phyloP scores from a whole-genome alignment of 2,329 filamentous ascomycete genomes.

The Acrodontium crateriforme region DNA sequence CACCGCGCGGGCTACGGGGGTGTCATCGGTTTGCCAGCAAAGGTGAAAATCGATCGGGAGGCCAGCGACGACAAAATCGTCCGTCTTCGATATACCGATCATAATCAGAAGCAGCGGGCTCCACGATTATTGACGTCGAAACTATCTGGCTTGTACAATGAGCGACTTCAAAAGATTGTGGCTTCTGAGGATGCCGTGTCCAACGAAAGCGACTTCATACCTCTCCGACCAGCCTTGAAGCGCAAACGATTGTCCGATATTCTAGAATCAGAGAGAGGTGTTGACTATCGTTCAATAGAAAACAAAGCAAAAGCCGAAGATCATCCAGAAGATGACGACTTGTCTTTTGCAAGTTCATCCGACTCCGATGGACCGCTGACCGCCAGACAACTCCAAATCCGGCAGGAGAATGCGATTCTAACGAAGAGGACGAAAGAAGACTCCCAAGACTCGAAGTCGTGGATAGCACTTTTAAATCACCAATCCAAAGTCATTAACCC shows the following conservation, averaged over 20 bases:
- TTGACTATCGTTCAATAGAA: conserved; percentile 28
- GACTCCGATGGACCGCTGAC: conserved; percentile 6
- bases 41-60: conserved; percentile 53
- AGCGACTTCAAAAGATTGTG: conserved; percentile 4
- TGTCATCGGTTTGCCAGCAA: conserved; percentile 51
- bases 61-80: conserved; percentile 36
- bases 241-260: conserved; percentile 8
- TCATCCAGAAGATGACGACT: conserved; percentile 23
- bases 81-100: conserved; percentile 1
- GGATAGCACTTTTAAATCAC: conserved; percentile 66
- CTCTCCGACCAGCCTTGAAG: conserved; percentile 7
- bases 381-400: conserved; percentile 20
- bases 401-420: conserved; percentile 46
- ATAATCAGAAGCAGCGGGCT: not conserved
- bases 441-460: conserved; percentile 55
- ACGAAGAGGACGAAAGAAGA: conserved; percentile 48
- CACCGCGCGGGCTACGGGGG: conserved; percentile 53
- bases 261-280: conserved; percentile 6
- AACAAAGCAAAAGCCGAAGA: conserved; percentile 13
- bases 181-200: conserved; percentile 8
- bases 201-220: conserved; percentile 10
- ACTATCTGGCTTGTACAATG: not conserved
- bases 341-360: conserved; percentile 20
- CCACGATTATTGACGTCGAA: conserved; percentile 1
- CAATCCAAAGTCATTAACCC: conserved; percentile 54